Evolutionary conservation across 208 protist species (phyloP), one percentile per base, ranked within the genome.

Genomic region (Leishmania guyanensis): DNA sequence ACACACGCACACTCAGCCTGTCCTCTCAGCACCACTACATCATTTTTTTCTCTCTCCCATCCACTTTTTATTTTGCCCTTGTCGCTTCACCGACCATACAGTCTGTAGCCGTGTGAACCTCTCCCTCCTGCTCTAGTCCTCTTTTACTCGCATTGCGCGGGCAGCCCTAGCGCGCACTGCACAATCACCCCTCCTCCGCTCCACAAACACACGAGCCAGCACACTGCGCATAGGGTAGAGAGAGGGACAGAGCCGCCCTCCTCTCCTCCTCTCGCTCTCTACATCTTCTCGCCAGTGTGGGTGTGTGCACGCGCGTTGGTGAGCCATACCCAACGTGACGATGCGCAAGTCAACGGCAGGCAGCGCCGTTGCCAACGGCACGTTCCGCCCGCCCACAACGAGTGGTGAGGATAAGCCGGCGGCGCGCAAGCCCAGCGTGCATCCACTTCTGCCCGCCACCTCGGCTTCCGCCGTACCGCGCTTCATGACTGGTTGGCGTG

Each of bases 331-430:
- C 50, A 65, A 33, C 20, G 14, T 4, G 20, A 43, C 75, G 5
- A 78, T 78, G 75, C 75, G 75, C 75, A 69, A 79, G 39, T 92
- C 89, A 56, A 54, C 64, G 0, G 80, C 83, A 46, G 76, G 72
- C 5, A 75, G 75, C 43, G 81, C 83, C 29, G 75, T 76, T 9
- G 81, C 84, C 50, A 75, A 83, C 36, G 86, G 76, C 16, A 83
- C 82, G 29, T 90, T 92, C 79, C 89, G 89, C 50, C 78, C 78
- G 17, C 87, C 89, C 29, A 68, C 84, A 14, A 76, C 74, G 64
- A 79, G 53, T 54, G 77, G 71, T 60, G 75, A 68, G 54, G 58
- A n/a, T 64, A 72, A 60, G 50, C n/a, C 76, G 65, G 29, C 51
- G 68, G 77, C 58, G 33, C n/a, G 69, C 51, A 70, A 77, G 46